These are phyloP conservation scores for Eucalyptus caleyi DNA, from an alignment of 345 rosid genomes.

Conservation along the genomic window DNA sequence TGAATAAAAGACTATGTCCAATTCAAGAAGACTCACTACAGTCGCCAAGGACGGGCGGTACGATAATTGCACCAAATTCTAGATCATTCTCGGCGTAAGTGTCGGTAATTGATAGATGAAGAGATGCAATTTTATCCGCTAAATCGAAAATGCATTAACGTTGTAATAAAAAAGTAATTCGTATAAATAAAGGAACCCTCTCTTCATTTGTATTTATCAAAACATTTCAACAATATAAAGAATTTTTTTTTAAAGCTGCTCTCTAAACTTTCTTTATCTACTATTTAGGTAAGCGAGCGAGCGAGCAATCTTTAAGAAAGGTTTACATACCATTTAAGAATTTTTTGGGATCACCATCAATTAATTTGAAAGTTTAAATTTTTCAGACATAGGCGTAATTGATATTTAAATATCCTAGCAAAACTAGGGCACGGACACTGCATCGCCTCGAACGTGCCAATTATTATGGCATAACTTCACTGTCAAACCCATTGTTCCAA, in stretches of 20 bases:
- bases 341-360: rapidly evolving
- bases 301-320: no score
- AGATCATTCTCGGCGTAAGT: rapidly evolving
- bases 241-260: rapidly evolving
- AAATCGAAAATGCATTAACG: no score
- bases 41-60: rapidly evolving
- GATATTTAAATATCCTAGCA: background rate
- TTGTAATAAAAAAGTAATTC: no score
- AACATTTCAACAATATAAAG: background rate
- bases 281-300: rapidly evolving
- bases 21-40: background rate
- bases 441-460: background rate
- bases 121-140: background rate
- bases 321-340: background rate
- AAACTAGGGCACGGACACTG: background rate
- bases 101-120: rapidly evolving
- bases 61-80: rapidly evolving
- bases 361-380: background rate
- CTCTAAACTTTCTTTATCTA: no score
- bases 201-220: no score
- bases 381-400: rapidly evolving
- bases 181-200: background rate
- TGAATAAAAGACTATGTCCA: background rate
- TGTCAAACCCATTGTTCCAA: background rate
- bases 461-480: background rate